A percentile compares a stretch with the other conserved stretches of the same genome.
These are phyloP conservation scores for Ceratocystis colombiana DNA, from an alignment of 2,329 filamentous ascomycete genomes.

Conservation along the genomic window DNA sequence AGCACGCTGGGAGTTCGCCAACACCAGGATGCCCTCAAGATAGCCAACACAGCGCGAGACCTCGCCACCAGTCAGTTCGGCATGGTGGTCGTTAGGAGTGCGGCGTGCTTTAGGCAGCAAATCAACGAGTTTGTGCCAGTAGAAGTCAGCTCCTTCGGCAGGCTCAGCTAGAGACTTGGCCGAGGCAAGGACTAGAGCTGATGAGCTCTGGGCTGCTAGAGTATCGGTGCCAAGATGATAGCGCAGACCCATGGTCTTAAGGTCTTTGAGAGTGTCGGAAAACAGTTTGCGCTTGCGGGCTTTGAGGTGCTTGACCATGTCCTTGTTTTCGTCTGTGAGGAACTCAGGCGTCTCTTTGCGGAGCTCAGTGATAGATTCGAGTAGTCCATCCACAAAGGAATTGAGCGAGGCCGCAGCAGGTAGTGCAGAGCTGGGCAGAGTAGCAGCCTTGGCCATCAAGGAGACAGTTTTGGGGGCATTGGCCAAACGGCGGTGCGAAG, in stretches of 20 bases:
- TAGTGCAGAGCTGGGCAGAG: slow-evolving; percentile 42
- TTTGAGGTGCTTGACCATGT: slow-evolving; percentile 77
- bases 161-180: slow-evolving; percentile 36
- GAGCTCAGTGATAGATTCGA: slow-evolving; percentile 53
- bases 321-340: slow-evolving; percentile 81
- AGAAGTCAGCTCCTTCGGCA: slow-evolving; percentile 27
- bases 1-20: slow-evolving; percentile 51
- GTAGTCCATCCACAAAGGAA: slow-evolving; percentile 57
- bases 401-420: slow-evolving; percentile 52
- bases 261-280: slow-evolving; percentile 71
- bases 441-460: slow-evolving; percentile 61
- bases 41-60: slow-evolving; percentile 69
- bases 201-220: slow-evolving; percentile 61
- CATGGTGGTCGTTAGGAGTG: slow-evolving; percentile 62
- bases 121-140: slow-evolving; percentile 69
- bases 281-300: slow-evolving; percentile 81
- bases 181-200: slow-evolving; percentile 57
- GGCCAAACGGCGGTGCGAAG: slow-evolving; percentile 52
- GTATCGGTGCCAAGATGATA: slow-evolving; percentile 67
- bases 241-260: slow-evolving; percentile 82
- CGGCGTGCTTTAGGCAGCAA: slow-evolving; percentile 58
- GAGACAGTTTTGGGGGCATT: slow-evolving; percentile 59
- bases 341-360: slow-evolving; percentile 71
- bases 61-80: slow-evolving; percentile 74
- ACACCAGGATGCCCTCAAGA: slow-evolving; percentile 71